Base-by-base conservation (phyloP, 129 eudicot genomes). In the Artemisia argyi region DNA sequence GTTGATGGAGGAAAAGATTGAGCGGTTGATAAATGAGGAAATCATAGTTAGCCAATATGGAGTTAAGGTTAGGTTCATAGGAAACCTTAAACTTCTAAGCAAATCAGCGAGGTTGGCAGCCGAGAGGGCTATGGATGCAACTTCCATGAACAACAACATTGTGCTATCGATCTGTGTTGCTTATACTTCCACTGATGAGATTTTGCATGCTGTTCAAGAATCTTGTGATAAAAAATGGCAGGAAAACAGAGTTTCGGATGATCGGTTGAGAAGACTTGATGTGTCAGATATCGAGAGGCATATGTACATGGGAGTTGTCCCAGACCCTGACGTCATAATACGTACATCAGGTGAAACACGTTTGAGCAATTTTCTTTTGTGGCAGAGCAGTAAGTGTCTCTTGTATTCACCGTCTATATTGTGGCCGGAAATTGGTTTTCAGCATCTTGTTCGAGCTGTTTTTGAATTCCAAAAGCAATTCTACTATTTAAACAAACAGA, bases 321-420 rank as follows among this genome's bases (percentile, higher is more conserved):
- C 66, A 12, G 66, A 61, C 42, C 66, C 66, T 28, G 66, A 61
- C 28, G n/a, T 61, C 32, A 61, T 87, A 57, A 69, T 84, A 7
- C 89, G 92, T 12, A 81, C 85, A 46, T 81, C 92, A 16, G 92
- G 89, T 1, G 92, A 84, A 79, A 76, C 87, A 16, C 89, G 89
- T 3, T 61, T 87, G 20, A 87, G 92, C 83, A 87, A 87, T 81
- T 87, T 87, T 47, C 92, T 87, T 7, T 54, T 84, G 60, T 87
- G 89, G 92, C 92, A 87, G 72, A 87, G 83, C 75, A 44, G 77
- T 3, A 18, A 44, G 16, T 68, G 81, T 50, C 79, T 84, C 14
- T 47, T 84, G 76, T 81, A 84, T 63, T 78, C 83, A 30, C 92
- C 92, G 14, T 24, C 80, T 39, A 18, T 15, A 5, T 30, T 61